phyloP scores from a whole-genome alignment of 441 rosid genomes.

The Pelargonium fulgidum region DNA sequence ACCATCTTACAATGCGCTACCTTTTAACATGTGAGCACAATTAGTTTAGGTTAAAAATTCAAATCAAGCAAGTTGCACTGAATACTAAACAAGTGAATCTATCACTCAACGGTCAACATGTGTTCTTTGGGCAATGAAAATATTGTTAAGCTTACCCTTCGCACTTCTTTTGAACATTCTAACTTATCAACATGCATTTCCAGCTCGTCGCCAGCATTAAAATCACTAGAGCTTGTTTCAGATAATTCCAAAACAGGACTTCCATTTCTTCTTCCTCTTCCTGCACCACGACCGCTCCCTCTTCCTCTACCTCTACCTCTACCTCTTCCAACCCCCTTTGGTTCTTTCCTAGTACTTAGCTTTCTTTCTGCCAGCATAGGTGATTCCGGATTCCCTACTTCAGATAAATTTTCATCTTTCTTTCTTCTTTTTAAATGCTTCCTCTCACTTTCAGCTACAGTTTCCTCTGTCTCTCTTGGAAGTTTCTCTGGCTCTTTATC shows the following conservation, averaged over 20 bases:
- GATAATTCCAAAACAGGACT: conserved; percentile 31
- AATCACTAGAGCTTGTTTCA: conserved; percentile 43
- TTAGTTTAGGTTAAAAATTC: neutral
- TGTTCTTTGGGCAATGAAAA: conserved; percentile 5
- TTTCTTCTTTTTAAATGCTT: conserved; percentile 32
- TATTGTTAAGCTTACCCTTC: conserved; percentile 48
- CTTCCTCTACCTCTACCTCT: conserved; percentile 43
- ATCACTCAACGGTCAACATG: neutral
- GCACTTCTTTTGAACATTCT: conserved; percentile 32
- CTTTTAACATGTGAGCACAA: too few relatives aligned
- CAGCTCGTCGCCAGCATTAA: conserved; percentile 25
- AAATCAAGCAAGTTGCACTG: neutral
- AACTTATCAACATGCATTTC: conserved; percentile 27
- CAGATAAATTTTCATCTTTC: conserved; percentile 22
- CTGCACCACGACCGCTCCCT: conserved; percentile 33
- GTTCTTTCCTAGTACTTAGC: conserved; percentile 21
- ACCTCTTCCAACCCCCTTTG: conserved; percentile 31
- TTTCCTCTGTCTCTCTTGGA: conserved; percentile 29
- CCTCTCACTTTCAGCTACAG: conserved; percentile 29
- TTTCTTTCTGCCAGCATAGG: conserved; percentile 13
- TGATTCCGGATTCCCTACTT: conserved; percentile 23
- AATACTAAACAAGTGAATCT: conserved; percentile 1
- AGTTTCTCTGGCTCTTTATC: conserved; percentile 29
- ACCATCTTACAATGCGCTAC: neutral
- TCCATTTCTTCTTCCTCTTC: conserved; percentile 35